A percentile compares a stretch with the other conserved stretches of the same genome.
Evolutionary conservation across 169 alveolate genomes (phyloP).

Genomic region (Babesia caballi): DNA sequence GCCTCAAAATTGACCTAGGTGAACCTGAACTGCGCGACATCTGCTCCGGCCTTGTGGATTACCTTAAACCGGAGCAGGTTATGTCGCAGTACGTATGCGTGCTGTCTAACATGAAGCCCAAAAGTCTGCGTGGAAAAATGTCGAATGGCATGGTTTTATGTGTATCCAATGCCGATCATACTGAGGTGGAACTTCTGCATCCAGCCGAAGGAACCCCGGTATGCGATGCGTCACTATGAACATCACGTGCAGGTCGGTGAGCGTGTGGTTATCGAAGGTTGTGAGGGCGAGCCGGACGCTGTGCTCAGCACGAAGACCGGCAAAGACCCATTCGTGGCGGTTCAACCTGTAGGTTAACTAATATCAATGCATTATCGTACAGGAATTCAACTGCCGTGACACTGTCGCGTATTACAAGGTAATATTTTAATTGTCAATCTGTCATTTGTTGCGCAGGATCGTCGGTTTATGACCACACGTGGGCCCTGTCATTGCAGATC

Average conservation of each 20-base stretch:
- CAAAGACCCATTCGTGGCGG: conserved; percentile 74
- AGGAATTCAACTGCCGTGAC: conserved; percentile 59
- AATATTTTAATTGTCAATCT: not conserved
- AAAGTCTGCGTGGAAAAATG: conserved; percentile 75
- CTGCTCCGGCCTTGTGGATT: conserved; percentile 77
- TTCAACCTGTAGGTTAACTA: conserved; percentile 55
- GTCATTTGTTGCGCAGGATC: conserved; percentile 16
- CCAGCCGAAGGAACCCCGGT: conserved; percentile 64
- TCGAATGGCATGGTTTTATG: conserved; percentile 81
- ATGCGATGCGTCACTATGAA: not conserved
- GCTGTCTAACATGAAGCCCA: conserved; percentile 78
- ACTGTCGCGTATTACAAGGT: conserved; percentile 64
- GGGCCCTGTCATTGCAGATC: conserved; percentile 60
- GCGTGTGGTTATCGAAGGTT: conserved; percentile 57
- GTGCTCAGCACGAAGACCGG: conserved; percentile 74
- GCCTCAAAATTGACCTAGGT: conserved; percentile 74
- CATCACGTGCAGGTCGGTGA: conserved; percentile 69
- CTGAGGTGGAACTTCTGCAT: conserved; percentile 46
- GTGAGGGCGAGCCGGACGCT: conserved; percentile 71
- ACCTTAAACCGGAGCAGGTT: conserved; percentile 72
- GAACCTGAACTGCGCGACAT: conserved; percentile 72
- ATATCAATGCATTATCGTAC: too few relatives aligned
- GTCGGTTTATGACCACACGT: conserved; percentile 42
- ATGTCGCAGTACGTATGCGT: conserved; percentile 77
- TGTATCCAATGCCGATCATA: conserved; percentile 37